Percentiles rank a stretch among this genome's conserved stretches.
These are phyloP conservation scores for Aspergillus floridensis DNA, from an alignment of 2,329 filamentous ascomycete genomes.

Conservation along the genomic window DNA sequence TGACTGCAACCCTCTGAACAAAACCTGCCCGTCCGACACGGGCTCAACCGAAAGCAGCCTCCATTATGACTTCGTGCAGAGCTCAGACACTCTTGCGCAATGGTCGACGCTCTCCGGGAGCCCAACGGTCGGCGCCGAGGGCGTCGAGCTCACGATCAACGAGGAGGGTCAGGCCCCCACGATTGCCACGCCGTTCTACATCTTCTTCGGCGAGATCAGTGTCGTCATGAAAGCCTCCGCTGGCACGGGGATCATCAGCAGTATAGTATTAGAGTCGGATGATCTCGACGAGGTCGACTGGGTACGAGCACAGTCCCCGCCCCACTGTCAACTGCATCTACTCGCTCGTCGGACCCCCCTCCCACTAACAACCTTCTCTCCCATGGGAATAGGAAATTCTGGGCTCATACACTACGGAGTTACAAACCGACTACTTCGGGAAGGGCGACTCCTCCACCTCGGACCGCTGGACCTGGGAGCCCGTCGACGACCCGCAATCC, in stretches of 20 bases:
- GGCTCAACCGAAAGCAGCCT: neutral
- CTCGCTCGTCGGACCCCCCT: too few species aligned
- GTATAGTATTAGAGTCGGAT: neutral
- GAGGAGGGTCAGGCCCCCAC: neutral
- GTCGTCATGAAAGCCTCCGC: neutral
- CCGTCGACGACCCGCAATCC: neutral
- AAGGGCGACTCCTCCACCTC: neutral
- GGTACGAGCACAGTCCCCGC: neutral
- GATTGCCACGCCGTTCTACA: neutral
- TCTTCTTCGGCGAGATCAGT: neutral
- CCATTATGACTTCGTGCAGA: too few species aligned
- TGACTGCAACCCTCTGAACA: neutral
- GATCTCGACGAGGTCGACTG: neutral
- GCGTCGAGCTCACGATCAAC: neutral
- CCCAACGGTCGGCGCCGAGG: neutral
- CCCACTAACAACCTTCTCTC: too few species aligned
- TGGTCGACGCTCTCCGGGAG: too few species aligned
- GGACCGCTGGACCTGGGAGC: neutral
- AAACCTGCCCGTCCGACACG: neutral
- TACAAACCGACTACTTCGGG: constrained; percentile 1
- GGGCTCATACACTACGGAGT: neutral
- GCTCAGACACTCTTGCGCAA: too few species aligned
- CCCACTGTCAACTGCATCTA: too few species aligned
- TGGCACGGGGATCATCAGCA: neutral
- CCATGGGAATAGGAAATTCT: neutral